Evolutionary conservation across 768 basidiomycete genomes (phyloP), one percentile per base, ranked within the genome.

Genomic region (Udeniomyces megalosporus): DNA sequence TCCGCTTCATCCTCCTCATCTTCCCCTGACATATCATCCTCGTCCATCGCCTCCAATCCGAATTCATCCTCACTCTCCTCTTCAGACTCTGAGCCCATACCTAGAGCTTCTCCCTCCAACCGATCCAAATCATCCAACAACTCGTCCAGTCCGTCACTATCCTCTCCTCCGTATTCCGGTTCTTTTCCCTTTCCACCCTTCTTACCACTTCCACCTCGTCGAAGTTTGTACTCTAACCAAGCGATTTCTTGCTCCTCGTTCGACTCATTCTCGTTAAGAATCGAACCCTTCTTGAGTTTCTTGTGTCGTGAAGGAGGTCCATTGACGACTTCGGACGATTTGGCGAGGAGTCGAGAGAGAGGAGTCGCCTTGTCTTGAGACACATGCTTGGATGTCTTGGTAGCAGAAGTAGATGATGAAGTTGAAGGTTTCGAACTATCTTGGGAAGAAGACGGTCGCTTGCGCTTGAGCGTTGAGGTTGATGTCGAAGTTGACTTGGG

Each of bases 121-220:
- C 63, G 58, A 52, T 65, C 63, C n/a, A 65, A 26, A 47, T 65
- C 63, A 44, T 54, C 58, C 31, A 65, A 38, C 46, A 65, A 22
- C n/a, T 65, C 63, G 26, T 65, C 63, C 45, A 65, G 34, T 1
- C 63, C 63, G 24, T 65, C 63, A 26, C 49, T 51, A 24, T 54
- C 57, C 38, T 65, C 63, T 29, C 44, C 50, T 28, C 50, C 61
- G 35, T 35, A 32, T 4, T 63, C 62, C 8, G 51, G 48, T 1
- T 49, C 54, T 38, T 46, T 35, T 26, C 48, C 48, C 50, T 63
- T 58, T 24, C 20, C 32, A 22, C 28, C 15, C 38, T 54, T 31
- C 14, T 47, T 34, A 26, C 45, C 46, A 46, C 55, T 50, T 29
- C 26, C 35, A 15, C 63, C 63, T 28, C 58, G 44, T 3, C 58